Percentiles rank a stretch among this genome's conserved stretches.
Evolutionary conservation across 768 basidiomycete species (phyloP).

Genomic region (Auriscalpium microsporum): DNA sequence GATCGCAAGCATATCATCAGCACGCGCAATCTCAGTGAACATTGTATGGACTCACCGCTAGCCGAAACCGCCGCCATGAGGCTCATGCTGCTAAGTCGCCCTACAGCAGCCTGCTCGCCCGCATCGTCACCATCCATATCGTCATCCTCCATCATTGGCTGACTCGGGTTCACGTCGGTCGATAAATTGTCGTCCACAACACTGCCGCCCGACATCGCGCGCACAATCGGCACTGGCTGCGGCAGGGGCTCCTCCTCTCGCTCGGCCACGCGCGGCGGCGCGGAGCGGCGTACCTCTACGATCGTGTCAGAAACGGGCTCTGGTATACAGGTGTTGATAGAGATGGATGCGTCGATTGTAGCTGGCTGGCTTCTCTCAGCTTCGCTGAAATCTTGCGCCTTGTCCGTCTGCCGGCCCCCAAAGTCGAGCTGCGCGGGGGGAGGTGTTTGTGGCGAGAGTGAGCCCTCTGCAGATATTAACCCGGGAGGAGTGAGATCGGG

Average conservation of each 20-base stretch:
- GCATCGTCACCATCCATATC: conserved; percentile 22
- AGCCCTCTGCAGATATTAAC: background rate
- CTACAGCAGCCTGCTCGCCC: conserved; percentile 71
- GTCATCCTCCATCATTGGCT: background rate
- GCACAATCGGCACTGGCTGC: background rate
- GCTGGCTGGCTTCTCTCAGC: background rate
- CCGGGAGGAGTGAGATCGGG: background rate
- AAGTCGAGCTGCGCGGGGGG: background rate
- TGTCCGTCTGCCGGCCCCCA: too few species aligned
- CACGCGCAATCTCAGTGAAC: too few species aligned
- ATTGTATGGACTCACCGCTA: conserved; percentile 41
- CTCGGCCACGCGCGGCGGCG: background rate
- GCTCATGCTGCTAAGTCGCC: conserved; percentile 87
- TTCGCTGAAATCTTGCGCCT: background rate
- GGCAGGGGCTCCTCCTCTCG: background rate
- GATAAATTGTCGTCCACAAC: background rate
- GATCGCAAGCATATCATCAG: too few species aligned
- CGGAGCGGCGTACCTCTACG: background rate
- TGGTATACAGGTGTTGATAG: too few species aligned
- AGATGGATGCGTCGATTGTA: background rate
- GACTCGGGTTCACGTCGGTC: conserved; percentile 1
- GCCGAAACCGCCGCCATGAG: conserved; percentile 84
- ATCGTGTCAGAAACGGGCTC: background rate
- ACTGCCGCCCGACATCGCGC: background rate
- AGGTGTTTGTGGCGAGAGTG: background rate